Evolutionary conservation across 2,329 filamentous ascomycete species (phyloP).

Genomic region (Cladosporium oxysporum): DNA sequence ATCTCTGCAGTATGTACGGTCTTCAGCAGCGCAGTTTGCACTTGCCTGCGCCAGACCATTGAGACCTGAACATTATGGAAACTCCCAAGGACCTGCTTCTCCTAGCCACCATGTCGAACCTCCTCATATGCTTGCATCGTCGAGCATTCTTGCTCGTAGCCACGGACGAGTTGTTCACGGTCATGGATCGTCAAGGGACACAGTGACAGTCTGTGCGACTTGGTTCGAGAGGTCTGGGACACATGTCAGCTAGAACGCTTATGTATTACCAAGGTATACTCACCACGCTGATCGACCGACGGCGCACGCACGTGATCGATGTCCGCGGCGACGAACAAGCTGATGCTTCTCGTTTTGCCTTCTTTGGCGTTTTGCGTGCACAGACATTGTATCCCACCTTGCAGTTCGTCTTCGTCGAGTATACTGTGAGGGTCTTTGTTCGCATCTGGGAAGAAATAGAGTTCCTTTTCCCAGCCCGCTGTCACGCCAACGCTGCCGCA

Average conservation of each 20-base stretch:
- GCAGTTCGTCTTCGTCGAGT: not conserved
- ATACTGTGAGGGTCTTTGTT: not conserved
- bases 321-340: not conserved
- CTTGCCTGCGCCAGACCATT: not conserved
- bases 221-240: not conserved
- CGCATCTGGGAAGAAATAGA: not conserved
- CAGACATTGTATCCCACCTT: not conserved
- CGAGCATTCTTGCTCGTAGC: not conserved
- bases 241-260: not conserved
- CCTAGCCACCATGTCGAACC: too few relatives aligned
- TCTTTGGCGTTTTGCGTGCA: not conserved
- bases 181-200: not conserved
- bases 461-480: not conserved
- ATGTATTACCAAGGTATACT: not conserved
- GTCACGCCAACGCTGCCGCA: not conserved
- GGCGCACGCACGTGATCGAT: not conserved
- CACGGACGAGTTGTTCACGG: not conserved
- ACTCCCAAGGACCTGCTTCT: too few relatives aligned
- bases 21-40: not conserved
- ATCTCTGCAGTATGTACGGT: not conserved
- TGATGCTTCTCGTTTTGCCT: not conserved
- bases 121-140: too few relatives aligned
- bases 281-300: not conserved
- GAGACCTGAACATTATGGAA: too few relatives aligned
- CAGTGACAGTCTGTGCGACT: not conserved